Evolutionary conservation across 768 basidiomycete genomes (phyloP), one percentile per base, ranked within the genome.

Genomic region (Suillus sp.): DNA sequence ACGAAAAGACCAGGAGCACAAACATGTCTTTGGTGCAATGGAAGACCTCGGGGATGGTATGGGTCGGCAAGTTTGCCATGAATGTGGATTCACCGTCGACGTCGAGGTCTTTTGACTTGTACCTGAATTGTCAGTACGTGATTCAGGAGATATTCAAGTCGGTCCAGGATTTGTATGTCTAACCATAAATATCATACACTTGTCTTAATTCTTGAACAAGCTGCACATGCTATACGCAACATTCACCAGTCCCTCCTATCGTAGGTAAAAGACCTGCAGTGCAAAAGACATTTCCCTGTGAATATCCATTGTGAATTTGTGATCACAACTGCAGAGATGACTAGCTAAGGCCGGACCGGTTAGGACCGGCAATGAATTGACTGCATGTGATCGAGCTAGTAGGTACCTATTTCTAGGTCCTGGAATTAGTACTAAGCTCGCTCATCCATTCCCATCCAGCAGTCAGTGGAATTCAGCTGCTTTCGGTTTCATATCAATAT

Each of bases 11-110:
- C 86, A 86, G 62, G 92, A 95, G 75, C 97, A 99, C 75, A 86
- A 83, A 59, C 97, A 99, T 75, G 82, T 83, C 18, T 99, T 93
- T 74, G 88, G 90, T 6, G 77, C 76, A 35, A 79, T 86, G 20
- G 84, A 86, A 64, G 79, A 75, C 56, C 82, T 81, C 1, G 74
- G 79, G 4, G 81, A 86, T 40, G 89, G 88, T 2, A 75, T 78
- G 14, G 84, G 81, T 13, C 80, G 84, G 66, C 92, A 98, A 79
- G 79, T 90, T 56, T 99, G 96, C 70, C 87, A 87, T 69, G 86
- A 84, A 65, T 99, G 96, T 76, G 96, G 95, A 18, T 97, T 97
- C 74, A 89, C 90, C 18, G 84, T 97, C 50, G 91, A 96, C 47
- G 87, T 95, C 11, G 96, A 97, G 75, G 88, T 91, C 68, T 80